Percentiles rank a stretch among this genome's conserved stretches.
Conservation (phyloP, 768 basidiomycete genomes). For the Lentinula guzmanii region DNA sequence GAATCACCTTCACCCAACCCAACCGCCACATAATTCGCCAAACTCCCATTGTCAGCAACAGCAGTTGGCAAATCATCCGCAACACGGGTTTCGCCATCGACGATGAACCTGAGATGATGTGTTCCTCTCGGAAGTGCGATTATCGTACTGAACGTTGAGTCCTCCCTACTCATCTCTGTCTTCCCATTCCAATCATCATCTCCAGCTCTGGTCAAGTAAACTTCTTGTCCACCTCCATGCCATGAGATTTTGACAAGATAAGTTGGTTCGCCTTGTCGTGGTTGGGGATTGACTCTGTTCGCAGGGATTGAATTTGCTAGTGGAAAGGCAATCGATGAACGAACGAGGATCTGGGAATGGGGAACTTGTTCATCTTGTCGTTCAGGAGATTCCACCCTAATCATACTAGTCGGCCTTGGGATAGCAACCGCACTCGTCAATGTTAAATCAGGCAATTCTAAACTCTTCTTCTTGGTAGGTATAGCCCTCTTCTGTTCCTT, state of each 20-base stretch:
- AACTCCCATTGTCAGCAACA: constrained; percentile 88
- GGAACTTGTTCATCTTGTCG: too few relatives aligned
- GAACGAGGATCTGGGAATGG: neutral
- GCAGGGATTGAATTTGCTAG: neutral
- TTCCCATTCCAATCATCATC: constrained; percentile 75
- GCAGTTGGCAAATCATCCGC: constrained; percentile 75
- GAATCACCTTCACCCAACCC: neutral
- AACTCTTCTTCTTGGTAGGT: too few relatives aligned
- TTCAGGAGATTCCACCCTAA: too few relatives aligned
- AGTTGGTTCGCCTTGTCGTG: neutral
- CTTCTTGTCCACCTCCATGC: constrained; percentile 57
- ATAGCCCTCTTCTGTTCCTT: too few relatives aligned
- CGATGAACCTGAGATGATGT: constrained; percentile 91
- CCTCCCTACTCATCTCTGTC: constrained; percentile 60
- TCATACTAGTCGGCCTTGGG: too few relatives aligned
- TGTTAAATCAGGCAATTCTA: too few relatives aligned
- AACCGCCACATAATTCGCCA: constrained; percentile 91
- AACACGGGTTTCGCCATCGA: constrained; percentile 83
- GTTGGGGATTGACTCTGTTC: neutral
- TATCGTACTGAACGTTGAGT: constrained; percentile 24
- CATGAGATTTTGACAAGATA: constrained; percentile 51
- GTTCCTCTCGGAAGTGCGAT: constrained; percentile 75
- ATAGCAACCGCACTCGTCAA: too few relatives aligned
- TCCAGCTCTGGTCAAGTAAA: constrained; percentile 65
- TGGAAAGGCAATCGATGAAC: neutral